Conservation (phyloP, 805 yeast species). For the Kazachstania viticola region DNA sequence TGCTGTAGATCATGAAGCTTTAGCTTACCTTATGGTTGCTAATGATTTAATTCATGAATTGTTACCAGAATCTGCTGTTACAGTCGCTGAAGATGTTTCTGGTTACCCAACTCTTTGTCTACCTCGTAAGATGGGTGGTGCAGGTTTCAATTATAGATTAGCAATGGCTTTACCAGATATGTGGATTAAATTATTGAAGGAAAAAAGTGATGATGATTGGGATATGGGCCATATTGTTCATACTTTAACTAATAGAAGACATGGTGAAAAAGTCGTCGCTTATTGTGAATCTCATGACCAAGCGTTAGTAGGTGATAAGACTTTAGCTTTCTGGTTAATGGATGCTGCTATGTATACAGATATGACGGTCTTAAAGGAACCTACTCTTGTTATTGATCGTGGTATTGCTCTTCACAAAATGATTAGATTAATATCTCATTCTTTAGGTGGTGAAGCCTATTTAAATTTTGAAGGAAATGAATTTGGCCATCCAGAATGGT, state of each 20-base stretch:
- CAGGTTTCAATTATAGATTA: slow-evolving; percentile 85
- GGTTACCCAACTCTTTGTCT: slow-evolving; percentile 94
- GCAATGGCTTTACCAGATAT: slow-evolving; percentile 98
- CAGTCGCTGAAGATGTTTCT: slow-evolving; percentile 93
- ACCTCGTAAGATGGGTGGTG: slow-evolving; percentile 66
- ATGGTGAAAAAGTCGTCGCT: slow-evolving; percentile 78
- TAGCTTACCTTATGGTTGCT: slow-evolving; percentile 83
- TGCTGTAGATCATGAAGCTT: slow-evolving; percentile 77
- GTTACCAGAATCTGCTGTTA: slow-evolving; percentile 42
- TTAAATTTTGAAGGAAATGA: slow-evolving; percentile 95
- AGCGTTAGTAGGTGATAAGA: slow-evolving; percentile 94
- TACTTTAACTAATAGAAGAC: slow-evolving; percentile 79
- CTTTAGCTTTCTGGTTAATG: slow-evolving; percentile 96
- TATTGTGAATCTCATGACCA: slow-evolving; percentile 96
- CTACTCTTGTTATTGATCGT: slow-evolving; percentile 72
- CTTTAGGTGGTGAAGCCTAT: slow-evolving; percentile 95
- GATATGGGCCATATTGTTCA: slow-evolving; percentile 68
- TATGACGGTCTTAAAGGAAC: slow-evolving; percentile 68
- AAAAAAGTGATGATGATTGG: slow-evolving; percentile 81
- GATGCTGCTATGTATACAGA: slow-evolving; percentile 96
- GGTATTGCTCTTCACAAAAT: slow-evolving; percentile 86
- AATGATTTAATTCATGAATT: slow-evolving; percentile 58
- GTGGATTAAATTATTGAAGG: slow-evolving; percentile 95
- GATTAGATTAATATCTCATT: slow-evolving; percentile 77
- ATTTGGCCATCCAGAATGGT: slow-evolving; percentile 98